phyloP scores from a whole-genome alignment of 345 rosid genomes.

The Crucihimalaya himalaica region DNA sequence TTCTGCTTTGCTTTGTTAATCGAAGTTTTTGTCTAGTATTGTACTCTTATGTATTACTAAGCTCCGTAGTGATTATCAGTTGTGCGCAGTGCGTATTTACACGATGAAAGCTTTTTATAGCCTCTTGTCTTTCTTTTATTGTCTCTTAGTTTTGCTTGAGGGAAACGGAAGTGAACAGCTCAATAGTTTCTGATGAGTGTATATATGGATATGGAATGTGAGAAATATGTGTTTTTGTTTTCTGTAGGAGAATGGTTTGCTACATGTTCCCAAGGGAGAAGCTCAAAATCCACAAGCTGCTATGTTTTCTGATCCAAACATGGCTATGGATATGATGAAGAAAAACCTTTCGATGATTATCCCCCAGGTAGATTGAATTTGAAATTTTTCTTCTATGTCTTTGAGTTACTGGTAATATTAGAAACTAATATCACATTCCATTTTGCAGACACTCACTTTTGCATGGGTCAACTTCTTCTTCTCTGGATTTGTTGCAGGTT shows the following conservation, averaged over 20 bases:
- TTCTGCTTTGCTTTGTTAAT: neutral
- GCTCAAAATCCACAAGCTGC: conserved; percentile 89
- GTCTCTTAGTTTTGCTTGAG: neutral
- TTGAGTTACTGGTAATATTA: neutral
- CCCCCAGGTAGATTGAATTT: conserved; percentile 72
- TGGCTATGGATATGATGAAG: conserved; percentile 99
- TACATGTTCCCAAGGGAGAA: conserved; percentile 83
- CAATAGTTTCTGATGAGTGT: neutral
- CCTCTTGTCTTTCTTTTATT: neutral
- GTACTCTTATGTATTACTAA: neutral
- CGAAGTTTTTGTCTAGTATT: neutral
- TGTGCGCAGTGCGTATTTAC: neutral
- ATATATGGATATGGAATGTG: neutral
- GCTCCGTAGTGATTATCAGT: neutral
- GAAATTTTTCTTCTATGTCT: neutral
- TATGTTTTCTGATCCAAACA: conserved; percentile 99
- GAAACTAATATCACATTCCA: conserved; percentile 35
- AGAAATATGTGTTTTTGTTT: conserved; percentile 11
- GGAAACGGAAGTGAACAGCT: neutral
- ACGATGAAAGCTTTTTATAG: neutral
- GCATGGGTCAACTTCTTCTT: conserved; percentile 99
- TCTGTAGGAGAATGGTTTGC: conserved; percentile 86
- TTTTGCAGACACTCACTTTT: conserved; percentile 86
- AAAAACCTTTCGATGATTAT: conserved; percentile 98
- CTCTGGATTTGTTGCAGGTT: conserved; percentile 99